Evolutionary conservation across 768 basidiomycete genomes (phyloP).

Genomic region (Hortiboletus campestris): DNA sequence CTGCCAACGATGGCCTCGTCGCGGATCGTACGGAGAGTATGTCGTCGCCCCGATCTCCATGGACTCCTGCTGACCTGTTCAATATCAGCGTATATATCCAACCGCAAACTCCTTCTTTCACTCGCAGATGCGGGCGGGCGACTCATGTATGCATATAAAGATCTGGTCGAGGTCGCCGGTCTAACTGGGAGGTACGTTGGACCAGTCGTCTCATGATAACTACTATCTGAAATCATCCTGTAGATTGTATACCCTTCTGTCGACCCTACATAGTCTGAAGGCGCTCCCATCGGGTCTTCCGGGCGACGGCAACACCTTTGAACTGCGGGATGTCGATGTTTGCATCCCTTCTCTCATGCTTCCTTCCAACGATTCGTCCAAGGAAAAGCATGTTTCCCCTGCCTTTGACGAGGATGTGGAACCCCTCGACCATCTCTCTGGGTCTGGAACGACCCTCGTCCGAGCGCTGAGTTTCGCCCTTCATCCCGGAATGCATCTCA

Average conservation of each 20-base stretch:
- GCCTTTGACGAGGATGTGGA: conserved; percentile 15
- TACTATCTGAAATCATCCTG: not conserved
- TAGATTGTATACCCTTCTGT: conserved; percentile 83
- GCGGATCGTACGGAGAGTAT: conserved; percentile 51
- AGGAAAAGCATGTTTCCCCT: not conserved
- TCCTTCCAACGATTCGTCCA: not conserved
- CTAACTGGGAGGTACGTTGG: conserved; percentile 57
- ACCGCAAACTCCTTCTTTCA: conserved; percentile 84
- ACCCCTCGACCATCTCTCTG: conserved; percentile 14
- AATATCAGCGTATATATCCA: conserved; percentile 80
- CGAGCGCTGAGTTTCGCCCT: conserved; percentile 65
- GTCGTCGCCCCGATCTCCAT: conserved; percentile 13
- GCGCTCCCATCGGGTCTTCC: conserved; percentile 42
- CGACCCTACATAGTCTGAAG: conserved; percentile 76
- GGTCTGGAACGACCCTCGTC: conserved; percentile 51
- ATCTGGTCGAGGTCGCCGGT: conserved; percentile 91
- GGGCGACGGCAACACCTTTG: conserved; percentile 45
- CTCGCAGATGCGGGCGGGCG: conserved; percentile 96
- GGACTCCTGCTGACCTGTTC: not conserved
- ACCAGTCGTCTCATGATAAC: not conserved
- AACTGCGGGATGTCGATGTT: conserved; percentile 68
- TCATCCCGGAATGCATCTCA: conserved; percentile 74
- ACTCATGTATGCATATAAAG: conserved; percentile 96
- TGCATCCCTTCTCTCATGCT: conserved; percentile 46
- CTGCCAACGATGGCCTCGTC: conserved; percentile 34